phyloP scores from a whole-genome alignment of 345 rosid species.

The Acer yangbiense region DNA sequence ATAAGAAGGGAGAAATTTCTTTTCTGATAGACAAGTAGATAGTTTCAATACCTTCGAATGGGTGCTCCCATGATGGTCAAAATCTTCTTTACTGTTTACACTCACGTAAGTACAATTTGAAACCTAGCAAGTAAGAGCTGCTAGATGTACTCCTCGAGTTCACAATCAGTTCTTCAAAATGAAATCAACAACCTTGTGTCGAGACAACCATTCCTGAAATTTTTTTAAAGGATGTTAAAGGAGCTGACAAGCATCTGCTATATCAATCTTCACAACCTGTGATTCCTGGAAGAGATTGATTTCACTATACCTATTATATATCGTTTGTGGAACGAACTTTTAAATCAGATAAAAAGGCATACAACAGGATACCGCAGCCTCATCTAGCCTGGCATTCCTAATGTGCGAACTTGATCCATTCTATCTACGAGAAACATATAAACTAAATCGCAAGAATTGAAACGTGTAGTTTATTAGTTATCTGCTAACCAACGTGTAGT shows the following conservation, averaged over 20 bases:
- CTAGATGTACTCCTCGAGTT: constrained; percentile 33
- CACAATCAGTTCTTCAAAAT: constrained; percentile 14
- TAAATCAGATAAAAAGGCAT: constrained; percentile 5
- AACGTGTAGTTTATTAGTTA: neutral
- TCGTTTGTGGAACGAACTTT: neutral
- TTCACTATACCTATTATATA: neutral
- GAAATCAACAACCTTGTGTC: constrained; percentile 17
- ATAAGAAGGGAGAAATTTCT: neutral
- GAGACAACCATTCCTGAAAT: constrained; percentile 14
- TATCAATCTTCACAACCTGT: neutral
- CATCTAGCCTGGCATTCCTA: neutral
- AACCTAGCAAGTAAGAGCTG: constrained; percentile 21
- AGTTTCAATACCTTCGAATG: constrained; percentile 40
- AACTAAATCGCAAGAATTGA: neutral
- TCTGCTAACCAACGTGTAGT: neutral
- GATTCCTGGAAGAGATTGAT: neutral
- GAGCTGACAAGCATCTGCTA: neutral
- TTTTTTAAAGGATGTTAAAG: neutral
- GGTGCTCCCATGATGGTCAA: constrained; percentile 36
- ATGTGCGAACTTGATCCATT: neutral
- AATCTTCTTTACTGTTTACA: constrained; percentile 18
- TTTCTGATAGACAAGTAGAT: neutral
- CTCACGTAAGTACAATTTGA: constrained; percentile 24
- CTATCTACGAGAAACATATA: neutral
- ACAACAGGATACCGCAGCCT: neutral